Conservation (phyloP, 2,329 filamentous ascomycete species). For the Trichophyton verrucosum region DNA sequence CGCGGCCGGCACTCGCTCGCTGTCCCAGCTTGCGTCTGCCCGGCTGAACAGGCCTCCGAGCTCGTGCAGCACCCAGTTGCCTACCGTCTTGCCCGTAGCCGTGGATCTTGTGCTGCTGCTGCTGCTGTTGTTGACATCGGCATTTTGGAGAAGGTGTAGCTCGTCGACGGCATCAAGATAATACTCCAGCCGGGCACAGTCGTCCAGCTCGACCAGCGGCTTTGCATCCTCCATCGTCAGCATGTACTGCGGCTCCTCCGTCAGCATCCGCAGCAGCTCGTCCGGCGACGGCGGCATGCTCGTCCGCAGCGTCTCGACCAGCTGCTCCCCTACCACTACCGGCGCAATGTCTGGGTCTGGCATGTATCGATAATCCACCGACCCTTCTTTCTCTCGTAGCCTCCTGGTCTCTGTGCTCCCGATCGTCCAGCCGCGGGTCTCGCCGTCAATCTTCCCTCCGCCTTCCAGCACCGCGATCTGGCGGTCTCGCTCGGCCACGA, state of each 20-base stretch:
- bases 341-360: conserved; percentile 84
- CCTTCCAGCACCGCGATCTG: conserved; percentile 70
- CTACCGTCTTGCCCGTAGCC: conserved; percentile 36
- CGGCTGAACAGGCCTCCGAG: conserved; percentile 52
- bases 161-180: conserved; percentile 42
- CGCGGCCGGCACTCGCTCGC: conserved; percentile 28
- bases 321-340: conserved; percentile 57
- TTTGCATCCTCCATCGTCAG: conserved; percentile 72
- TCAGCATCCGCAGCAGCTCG: conserved; percentile 50
- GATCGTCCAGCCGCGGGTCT: conserved; percentile 87
- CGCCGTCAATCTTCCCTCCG: conserved; percentile 63
- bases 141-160: conserved; percentile 21
- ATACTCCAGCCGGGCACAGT: conserved; percentile 69
- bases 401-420: conserved; percentile 69
- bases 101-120: conserved; percentile 13
- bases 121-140: conserved; percentile 7
- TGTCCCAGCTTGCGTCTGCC: conserved; percentile 36
- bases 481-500: conserved; percentile 77
- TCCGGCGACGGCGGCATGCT: conserved; percentile 64
- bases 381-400: conserved; percentile 84
- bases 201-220: conserved; percentile 63
- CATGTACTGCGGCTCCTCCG: conserved; percentile 45
- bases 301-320: conserved; percentile 51
- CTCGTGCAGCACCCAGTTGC: conserved; percentile 66
- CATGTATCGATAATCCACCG: conserved; percentile 98